A percentile compares a stretch with the other conserved stretches of the same genome.
These are phyloP conservation scores for Prunus mume DNA, from an alignment of 306 rosid genomes.

Conservation along the genomic window DNA sequence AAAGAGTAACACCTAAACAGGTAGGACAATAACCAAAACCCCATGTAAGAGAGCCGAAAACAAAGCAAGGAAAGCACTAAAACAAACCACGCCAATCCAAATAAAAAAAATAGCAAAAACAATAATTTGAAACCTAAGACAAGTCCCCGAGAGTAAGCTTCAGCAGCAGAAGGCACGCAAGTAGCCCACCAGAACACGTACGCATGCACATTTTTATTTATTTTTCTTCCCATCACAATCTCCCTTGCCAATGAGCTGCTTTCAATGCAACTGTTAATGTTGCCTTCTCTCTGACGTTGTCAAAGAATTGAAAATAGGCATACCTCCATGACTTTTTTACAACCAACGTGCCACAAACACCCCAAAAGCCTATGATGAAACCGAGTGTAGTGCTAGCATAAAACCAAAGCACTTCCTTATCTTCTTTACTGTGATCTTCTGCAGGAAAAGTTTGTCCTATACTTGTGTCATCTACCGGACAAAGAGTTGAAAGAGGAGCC, in stretches of 20 bases:
- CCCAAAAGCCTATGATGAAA: neutral
- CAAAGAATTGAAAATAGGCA: neutral
- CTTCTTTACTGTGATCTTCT: neutral
- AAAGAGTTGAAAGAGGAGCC: neutral
- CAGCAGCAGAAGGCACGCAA: accelerated
- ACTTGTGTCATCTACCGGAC: neutral
- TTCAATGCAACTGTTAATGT: too few relatives aligned
- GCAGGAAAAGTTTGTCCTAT: neutral
- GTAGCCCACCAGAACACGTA: accelerated
- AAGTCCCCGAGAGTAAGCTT: too few relatives aligned
- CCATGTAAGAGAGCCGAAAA: accelerated
- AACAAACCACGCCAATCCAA: too few relatives aligned
- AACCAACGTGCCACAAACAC: neutral
- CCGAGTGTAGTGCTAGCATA: neutral
- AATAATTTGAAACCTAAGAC: too few relatives aligned
- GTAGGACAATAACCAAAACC: too few relatives aligned
- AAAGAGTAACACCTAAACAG: too few relatives aligned
- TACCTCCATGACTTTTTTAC: conserved; percentile 3
- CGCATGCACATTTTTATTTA: too few relatives aligned
- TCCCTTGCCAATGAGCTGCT: too few relatives aligned
- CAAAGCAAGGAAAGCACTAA: too few relatives aligned
- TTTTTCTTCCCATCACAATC: too few relatives aligned
- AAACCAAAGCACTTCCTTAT: neutral
- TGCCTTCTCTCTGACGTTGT: neutral
- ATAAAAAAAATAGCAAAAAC: too few relatives aligned